phyloP scores from a whole-genome alignment of 2,329 filamentous ascomycete species.

The Ustulina deusta region DNA sequence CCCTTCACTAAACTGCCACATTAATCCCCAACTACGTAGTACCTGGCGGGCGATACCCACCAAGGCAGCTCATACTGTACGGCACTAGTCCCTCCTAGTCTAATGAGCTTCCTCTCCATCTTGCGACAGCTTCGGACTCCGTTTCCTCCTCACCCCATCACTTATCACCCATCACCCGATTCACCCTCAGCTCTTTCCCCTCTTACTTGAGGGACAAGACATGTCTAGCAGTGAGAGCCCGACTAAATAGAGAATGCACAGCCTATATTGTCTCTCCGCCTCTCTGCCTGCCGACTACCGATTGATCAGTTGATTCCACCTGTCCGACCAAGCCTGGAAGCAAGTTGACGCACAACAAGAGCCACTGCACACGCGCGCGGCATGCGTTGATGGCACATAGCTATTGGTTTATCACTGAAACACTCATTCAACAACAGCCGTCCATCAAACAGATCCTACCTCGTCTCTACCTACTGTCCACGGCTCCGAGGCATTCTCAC shows the following conservation, averaged over 20 bases:
- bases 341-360: slow-evolving; percentile 9
- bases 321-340: slow-evolving; percentile 24
- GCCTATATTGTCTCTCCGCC: slow-evolving; percentile 25
- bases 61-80: background rate
- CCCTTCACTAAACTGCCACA: slow-evolving; percentile 10
- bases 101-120: slow-evolving; percentile 27
- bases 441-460: slow-evolving; percentile 25
- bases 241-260: slow-evolving; percentile 33
- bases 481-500: slow-evolving; percentile 32
- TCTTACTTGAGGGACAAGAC: slow-evolving; percentile 25
- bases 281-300: slow-evolving; percentile 29
- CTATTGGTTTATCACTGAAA: slow-evolving; percentile 33
- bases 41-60: slow-evolving; percentile 8
- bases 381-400: slow-evolving; percentile 21
- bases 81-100: slow-evolving; percentile 8
- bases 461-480: slow-evolving; percentile 9
- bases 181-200: slow-evolving; percentile 19
- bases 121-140: slow-evolving; percentile 30
- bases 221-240: slow-evolving; percentile 32
- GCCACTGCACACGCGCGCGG: slow-evolving; percentile 11
- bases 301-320: slow-evolving; percentile 27
- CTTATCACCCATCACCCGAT: slow-evolving; percentile 10
- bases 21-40: slow-evolving; percentile 3
- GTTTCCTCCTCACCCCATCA: slow-evolving; percentile 16
- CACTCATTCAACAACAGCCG: slow-evolving; percentile 34